Evolutionary conservation across 345 rosid species (phyloP).

Genomic region (Rhizophora mangle): DNA sequence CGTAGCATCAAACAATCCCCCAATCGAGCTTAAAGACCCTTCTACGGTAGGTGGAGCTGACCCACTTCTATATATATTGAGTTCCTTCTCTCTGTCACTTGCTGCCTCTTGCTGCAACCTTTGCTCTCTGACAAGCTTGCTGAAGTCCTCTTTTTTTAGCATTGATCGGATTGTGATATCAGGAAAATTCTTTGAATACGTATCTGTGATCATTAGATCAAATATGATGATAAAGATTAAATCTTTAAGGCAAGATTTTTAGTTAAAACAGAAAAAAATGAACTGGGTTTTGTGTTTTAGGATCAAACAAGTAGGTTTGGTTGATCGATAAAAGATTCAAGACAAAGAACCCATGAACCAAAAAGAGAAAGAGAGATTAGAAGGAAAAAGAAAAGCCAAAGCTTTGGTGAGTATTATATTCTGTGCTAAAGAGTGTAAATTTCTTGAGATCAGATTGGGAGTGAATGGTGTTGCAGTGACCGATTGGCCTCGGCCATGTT

Average conservation of each 20-base stretch:
- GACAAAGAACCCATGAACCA: constrained; percentile 10
- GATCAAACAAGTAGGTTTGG: constrained; percentile 2
- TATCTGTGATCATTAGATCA: constrained; percentile 31
- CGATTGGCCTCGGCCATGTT: constrained; percentile 24
- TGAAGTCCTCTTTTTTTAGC: constrained; percentile 49
- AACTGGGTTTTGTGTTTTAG: constrained; percentile 3
- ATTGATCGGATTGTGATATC: constrained; percentile 50
- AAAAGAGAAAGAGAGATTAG: neutral
- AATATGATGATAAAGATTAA: neutral
- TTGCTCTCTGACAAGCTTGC: constrained; percentile 50
- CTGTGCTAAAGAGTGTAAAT: constrained; percentile 9
- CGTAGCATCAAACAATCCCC: constrained; percentile 51
- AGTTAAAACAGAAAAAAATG: neutral
- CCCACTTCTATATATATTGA: constrained; percentile 71
- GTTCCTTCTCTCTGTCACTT: constrained; percentile 66
- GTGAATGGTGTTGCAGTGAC: constrained; percentile 15
- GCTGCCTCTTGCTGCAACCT: constrained; percentile 34
- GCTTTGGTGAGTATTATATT: neutral
- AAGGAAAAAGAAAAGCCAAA: neutral
- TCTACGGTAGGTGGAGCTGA: constrained; percentile 96
- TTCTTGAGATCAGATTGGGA: constrained; percentile 17
- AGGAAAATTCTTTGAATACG: constrained; percentile 45
- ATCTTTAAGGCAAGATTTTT: constrained; percentile 9
- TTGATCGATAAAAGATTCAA: constrained; percentile 12
- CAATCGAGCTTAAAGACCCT: constrained; percentile 68